Conservation (phyloP, 176 grass and related monocot genomes). For the Oryza meridionalis region DNA sequence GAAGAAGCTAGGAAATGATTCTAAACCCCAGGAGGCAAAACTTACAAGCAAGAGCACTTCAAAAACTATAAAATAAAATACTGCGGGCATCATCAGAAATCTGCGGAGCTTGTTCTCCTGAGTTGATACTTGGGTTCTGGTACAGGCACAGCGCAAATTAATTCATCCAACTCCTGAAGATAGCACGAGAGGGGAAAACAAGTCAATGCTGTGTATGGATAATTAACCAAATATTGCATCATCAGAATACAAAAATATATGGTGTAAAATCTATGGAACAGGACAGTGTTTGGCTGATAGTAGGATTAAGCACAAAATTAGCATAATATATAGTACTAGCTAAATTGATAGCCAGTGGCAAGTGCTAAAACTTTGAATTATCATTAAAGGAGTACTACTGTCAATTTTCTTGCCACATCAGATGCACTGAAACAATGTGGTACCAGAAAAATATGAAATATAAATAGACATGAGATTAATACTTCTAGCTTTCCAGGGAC, state of each 20-base stretch:
- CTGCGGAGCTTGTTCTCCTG: slow-evolving; percentile 77
- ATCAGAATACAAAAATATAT: neutral
- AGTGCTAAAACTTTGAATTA: neutral
- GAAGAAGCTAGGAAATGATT: slow-evolving; percentile 49
- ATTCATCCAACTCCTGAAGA: slow-evolving; percentile 77
- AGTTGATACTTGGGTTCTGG: slow-evolving; percentile 81
- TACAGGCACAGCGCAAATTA: slow-evolving; percentile 53
- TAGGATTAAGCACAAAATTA: slow-evolving; percentile 14
- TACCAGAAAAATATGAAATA: slow-evolving; percentile 19
- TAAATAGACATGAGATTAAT: neutral
- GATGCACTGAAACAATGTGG: neutral
- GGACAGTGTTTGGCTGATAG: neutral
- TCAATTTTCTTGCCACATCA: neutral
- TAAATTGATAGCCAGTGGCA: neutral
- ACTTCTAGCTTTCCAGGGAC: neutral
- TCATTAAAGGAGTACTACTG: neutral
- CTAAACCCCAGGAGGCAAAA: slow-evolving; percentile 39
- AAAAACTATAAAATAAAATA: slow-evolving; percentile 57
- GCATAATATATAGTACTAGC: neutral
- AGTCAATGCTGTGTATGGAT: neutral
- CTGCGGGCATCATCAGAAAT: slow-evolving; percentile 56
- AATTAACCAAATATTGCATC: neutral
- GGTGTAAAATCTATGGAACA: neutral
- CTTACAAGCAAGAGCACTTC: slow-evolving; percentile 43
- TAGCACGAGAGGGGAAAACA: neutral